Conservation (phyloP, 768 basidiomycete genomes). For the Psilocybe subaeruginosa region DNA sequence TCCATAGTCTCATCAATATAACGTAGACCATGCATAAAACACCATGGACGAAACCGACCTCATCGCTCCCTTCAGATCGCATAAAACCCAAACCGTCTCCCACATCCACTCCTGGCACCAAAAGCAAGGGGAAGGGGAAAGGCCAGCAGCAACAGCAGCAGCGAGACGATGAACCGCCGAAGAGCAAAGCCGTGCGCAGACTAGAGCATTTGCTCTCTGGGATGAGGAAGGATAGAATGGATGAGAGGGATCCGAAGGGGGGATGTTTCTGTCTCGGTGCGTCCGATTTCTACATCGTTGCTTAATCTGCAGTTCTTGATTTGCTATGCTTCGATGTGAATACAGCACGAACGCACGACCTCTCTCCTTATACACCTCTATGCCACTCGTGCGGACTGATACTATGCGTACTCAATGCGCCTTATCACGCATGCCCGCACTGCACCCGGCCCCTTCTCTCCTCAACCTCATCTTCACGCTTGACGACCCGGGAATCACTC, state of each 20-base stretch:
- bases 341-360: conserved; percentile 55
- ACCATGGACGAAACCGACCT: conserved; percentile 44
- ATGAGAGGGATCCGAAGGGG: conserved; percentile 55
- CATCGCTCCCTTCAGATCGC: conserved; percentile 58
- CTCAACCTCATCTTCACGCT: neutral
- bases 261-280: conserved; percentile 75
- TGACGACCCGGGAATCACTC: conserved; percentile 34
- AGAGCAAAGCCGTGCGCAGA: conserved; percentile 49
- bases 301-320: neutral
- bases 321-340: neutral
- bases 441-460: conserved; percentile 47
- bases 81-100: conserved; percentile 38
- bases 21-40: conserved; percentile 38
- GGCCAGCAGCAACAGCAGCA: conserved; percentile 15
- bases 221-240: conserved; percentile 35
- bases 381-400: conserved; percentile 64
- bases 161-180: conserved; percentile 35
- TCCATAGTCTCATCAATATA: too few relatives aligned
- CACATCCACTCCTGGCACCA: conserved; percentile 25
- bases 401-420: conserved; percentile 60
- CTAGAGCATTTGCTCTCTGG: conserved; percentile 52
- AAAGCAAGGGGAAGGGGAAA: conserved; percentile 35
- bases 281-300: conserved; percentile 3
- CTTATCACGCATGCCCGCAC: conserved; percentile 57
- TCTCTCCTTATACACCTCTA: conserved; percentile 60